A percentile compares a stretch with the other conserved stretches of the same genome.
phyloP scores from a whole-genome alignment of 2,329 filamentous ascomycete species.

The Harringtonia aguacate region DNA sequence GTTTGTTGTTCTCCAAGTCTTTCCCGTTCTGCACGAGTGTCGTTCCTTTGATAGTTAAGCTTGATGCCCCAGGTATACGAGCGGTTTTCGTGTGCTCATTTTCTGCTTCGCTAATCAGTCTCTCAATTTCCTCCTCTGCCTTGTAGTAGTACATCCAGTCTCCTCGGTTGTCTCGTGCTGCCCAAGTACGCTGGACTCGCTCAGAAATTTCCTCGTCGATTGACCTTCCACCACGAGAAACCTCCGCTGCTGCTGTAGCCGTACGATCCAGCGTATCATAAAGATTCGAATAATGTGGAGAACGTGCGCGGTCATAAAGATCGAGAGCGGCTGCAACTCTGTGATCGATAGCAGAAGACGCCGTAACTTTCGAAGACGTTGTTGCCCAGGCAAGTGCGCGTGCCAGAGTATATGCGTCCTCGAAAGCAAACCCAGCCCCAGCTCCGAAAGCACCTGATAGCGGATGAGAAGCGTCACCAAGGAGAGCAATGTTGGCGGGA shows the following conservation, averaged over 20 bases:
- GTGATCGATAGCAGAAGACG: not conserved
- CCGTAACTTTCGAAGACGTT: too few relatives aligned
- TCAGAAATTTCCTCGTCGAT: conserved; percentile 10
- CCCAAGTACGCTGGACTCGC: conserved; percentile 5
- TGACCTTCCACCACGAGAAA: conserved; percentile 2
- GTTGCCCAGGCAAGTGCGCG: conserved; percentile 9
- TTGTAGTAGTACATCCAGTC: too few relatives aligned
- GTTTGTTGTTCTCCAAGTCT: too few relatives aligned
- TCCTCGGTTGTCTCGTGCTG: too few relatives aligned
- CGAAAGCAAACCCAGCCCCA: conserved; percentile 12
- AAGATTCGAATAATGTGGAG: conserved; percentile 10
- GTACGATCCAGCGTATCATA: conserved; percentile 9
- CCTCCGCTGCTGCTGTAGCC: not conserved
- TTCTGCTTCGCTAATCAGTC: too few relatives aligned
- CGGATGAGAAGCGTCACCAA: conserved; percentile 40
- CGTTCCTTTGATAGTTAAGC: too few relatives aligned
- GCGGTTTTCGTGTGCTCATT: too few relatives aligned
- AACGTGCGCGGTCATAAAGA: conserved; percentile 9
- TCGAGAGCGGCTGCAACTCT: conserved; percentile 3
- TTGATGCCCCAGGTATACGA: too few relatives aligned
- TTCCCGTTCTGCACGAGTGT: too few relatives aligned
- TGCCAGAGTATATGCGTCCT: conserved; percentile 11
- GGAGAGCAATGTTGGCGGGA: conserved; percentile 26
- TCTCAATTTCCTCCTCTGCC: too few relatives aligned
- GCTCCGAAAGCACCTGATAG: conserved; percentile 19